Base-by-base conservation (phyloP, 495 filamentous ascomycete genomes). In the Venustampulla echinocandica region DNA sequence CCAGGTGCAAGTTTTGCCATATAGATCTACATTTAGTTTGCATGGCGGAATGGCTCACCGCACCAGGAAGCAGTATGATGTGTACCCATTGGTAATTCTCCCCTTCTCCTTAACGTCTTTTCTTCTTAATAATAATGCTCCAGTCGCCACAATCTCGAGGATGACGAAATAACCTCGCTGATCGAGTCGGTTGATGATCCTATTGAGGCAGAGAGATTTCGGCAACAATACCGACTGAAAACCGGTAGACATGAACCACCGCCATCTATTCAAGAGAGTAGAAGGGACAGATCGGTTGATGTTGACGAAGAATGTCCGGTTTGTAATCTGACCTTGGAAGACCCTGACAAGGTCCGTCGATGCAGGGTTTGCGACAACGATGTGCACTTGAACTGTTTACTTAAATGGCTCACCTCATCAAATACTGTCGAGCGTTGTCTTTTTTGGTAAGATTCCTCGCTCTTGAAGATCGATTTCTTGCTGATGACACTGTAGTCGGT, bases 1-100 rank as follows among this genome's bases (percentile, higher is more conserved):
- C 33, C 18, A 35, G 33, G 33, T 35, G n/a, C n/a, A 35, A 35
- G 33, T 35, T 35, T 35, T 35, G n/a, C 33, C n/a, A 35, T 35
- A 35, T 35, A 35, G 33, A 35, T 35, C n/a, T 35, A 14, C n/a
- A 35, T 35, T 35, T 35, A 14, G 33, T n/a, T 35, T 35, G n/a
- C n/a, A 35, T 35, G n/a, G 33, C 18, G 5, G n/a, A 35, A 35
- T 35, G 33, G 33, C 33, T 35, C n/a, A 35, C 33, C 18, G n/a
- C n/a, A 35, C n/a, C n/a, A 35, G n/a, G 33, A 35, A 35, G 33
- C n/a, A 35, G n/a, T 35, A 35, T 14, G 5, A 14, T 4, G 4
- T 35, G n/a, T 35, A 35, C 18, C 18, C 18, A 35, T 35, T 35
- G n/a, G 33, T 35, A 35, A 35, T 35, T 14, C 33, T 35, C n/a